Evolutionary conservation across 176 grass and related monocot species (phyloP), one percentile per base, ranked within the genome.

Genomic region (Ensete glaucum): DNA sequence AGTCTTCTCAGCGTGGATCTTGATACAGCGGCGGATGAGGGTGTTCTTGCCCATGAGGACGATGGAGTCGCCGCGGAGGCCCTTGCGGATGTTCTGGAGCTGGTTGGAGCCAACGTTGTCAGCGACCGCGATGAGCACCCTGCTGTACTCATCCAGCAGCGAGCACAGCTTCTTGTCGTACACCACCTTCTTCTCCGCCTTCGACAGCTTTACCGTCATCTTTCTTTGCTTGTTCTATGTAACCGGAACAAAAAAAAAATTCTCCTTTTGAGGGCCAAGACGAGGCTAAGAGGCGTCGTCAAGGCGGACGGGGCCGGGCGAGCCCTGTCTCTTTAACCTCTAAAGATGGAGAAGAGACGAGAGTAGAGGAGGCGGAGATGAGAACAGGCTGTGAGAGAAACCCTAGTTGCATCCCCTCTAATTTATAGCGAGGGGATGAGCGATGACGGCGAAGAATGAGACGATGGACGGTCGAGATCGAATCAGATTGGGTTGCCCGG

Each of bases 81-180:
- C 72, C 52, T 57, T 57, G 52, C 72, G 72, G 52, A 74, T 74
- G 53, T 74, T 74, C 72, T 74, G 72, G 2, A 74, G 53, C 72
- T 74, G 72, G 17, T 74, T 74, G 72, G 72, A 74, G 0, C 72
- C 72, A 1, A 74, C 72, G 24, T 74, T 74, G 15, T 74, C 72
- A 14, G 72, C 72, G 53, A 19, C 72, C 22, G 72, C 72, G 15
- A 74, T 56, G 14, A 74, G 72, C 22, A 74, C 72, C 72, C 26
- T 74, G 20, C 53, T 57, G 72, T 74, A 74, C 22, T 74, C 72
- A 58, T 74, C 53, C 53, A 74, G 72, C 21, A 74, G 53, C 19
- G 72, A 74, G 72, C 72, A 74, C 1, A 74, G 72, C 72, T 74
- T 74, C 72, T 74, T 74, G 72, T 74, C 72, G 53, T 74, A 74